Conservation (phyloP, 1,284 basidiomycete species). For the Coriolopsis trogii region DNA sequence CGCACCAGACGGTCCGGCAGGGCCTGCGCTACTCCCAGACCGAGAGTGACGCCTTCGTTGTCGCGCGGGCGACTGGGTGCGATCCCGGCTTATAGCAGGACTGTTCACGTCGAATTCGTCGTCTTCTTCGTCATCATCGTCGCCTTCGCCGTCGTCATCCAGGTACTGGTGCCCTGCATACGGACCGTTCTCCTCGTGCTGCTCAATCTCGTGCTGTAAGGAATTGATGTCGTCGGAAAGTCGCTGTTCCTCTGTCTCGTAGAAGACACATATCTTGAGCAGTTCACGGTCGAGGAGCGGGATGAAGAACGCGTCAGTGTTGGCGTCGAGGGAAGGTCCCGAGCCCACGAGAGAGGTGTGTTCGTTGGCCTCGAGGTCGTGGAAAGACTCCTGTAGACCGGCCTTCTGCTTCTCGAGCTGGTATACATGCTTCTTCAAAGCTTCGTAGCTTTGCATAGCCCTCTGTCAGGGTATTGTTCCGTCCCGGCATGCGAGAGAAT, state of each 20-base stretch:
- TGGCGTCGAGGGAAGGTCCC: constrained; percentile 33
- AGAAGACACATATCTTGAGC: constrained; percentile 83
- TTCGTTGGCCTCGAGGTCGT: constrained; percentile 72
- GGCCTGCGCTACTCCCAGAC: constrained; percentile 33
- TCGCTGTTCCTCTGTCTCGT: constrained; percentile 77
- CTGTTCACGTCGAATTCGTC: constrained; percentile 41
- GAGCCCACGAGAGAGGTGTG: constrained; percentile 51
- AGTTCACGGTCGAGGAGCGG: constrained; percentile 85
- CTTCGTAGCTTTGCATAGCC: constrained; percentile 64
- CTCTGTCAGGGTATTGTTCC: neutral
- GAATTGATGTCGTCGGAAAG: constrained; percentile 64
- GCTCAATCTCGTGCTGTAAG: constrained; percentile 67
- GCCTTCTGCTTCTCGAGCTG: constrained; percentile 78
- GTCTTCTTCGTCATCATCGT: constrained; percentile 69
- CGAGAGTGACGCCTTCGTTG: constrained; percentile 39
- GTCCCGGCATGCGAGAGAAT: neutral
- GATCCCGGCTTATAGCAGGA: constrained; percentile 25
- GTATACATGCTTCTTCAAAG: constrained; percentile 86
- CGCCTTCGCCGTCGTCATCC: constrained; percentile 62
- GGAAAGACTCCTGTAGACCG: constrained; percentile 42
- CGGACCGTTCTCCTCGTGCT: constrained; percentile 70
- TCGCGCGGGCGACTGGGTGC: constrained; percentile 30
- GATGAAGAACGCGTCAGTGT: constrained; percentile 65
- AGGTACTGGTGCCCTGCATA: constrained; percentile 47
- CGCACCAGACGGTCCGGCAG: constrained; percentile 30